phyloP scores from a whole-genome alignment of 495 filamentous ascomycete species.

The Aeminium ludgeri region DNA sequence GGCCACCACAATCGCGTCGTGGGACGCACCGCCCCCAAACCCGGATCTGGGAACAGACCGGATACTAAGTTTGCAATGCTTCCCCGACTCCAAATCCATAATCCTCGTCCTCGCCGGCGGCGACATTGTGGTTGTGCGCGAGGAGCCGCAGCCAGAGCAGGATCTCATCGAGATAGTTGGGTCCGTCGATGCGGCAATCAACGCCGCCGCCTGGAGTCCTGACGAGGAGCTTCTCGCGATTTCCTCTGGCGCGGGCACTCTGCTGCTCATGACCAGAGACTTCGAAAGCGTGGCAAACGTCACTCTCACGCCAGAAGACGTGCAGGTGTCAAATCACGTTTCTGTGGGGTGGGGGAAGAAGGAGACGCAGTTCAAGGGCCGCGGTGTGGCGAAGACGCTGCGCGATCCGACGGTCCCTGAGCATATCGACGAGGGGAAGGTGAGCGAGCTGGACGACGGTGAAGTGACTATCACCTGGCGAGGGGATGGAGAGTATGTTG shows the following conservation, averaged over 20 bases:
- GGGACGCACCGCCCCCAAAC: conserved; percentile 64
- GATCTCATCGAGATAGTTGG: conserved; percentile 86
- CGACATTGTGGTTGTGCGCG: conserved; percentile 71
- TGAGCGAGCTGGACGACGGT: conserved; percentile 55
- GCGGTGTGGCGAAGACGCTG: conserved; percentile 64
- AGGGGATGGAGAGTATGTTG: conserved; percentile 83
- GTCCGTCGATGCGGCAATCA: conserved; percentile 80
- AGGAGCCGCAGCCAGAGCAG: conserved; percentile 49
- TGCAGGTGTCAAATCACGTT: conserved; percentile 82
- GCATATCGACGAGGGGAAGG: conserved; percentile 66
- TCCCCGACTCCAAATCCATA: conserved; percentile 56
- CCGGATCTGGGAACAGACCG: conserved; percentile 52
- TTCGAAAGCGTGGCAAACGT: conserved; percentile 70
- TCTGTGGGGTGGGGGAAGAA: conserved; percentile 97
- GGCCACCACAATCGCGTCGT: conserved; percentile 46
- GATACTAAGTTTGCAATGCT: conserved; percentile 64
- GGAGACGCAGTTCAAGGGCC: conserved; percentile 94
- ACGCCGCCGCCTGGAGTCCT: conserved; percentile 81
- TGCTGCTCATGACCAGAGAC: conserved; percentile 81
- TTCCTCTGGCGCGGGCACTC: conserved; percentile 56
- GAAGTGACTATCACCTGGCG: conserved; percentile 71
- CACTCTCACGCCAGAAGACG: conserved; percentile 53
- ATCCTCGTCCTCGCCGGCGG: conserved; percentile 78
- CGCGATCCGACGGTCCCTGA: conserved; percentile 90
- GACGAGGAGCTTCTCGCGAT: conserved; percentile 83